Base-by-base conservation (phyloP, 1,139 yeast species). In the Yamadazyma triangularis region DNA sequence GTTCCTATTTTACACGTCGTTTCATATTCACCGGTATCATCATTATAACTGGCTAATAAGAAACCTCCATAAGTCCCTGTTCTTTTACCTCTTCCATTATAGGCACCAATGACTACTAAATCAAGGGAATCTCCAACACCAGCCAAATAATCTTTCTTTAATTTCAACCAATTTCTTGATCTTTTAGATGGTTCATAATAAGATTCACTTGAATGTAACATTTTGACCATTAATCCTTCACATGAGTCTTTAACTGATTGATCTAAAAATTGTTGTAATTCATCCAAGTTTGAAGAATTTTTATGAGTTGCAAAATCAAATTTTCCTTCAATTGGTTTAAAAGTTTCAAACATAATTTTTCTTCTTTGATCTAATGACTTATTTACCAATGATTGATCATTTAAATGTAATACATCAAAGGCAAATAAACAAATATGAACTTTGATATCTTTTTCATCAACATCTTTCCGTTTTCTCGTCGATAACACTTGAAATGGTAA, bases 1-100 rank as follows among this genome's bases (percentile, higher is more conserved):
- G 99, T 93, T 26, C 98, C 98, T 34, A 93, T 89, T 55, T 93
- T 91, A 61, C 98, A 91, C 26, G 95, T 83, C 0, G 96, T 85
- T 53, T 91, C 98, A 50, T 77, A 87, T 47, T 88, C 96, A 14
- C 94, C 97, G 0, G 87, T 74, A 39, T 89, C 96, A 31, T 78
- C 77, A 50, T 91, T 89, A 53, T 87, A 89, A 24, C 93, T 80
- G 0, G 96, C 98, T 33, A 93, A 65, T 24, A 91, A 59, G 50
- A 87, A 91, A 3, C 97, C 98, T 31, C 99, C 99, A 54, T 89
- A 91, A 35, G 82, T 72, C 15, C 95, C 96, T 0, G 97, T 88
- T 49, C 99, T 73, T 56, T 91, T 93, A 28, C 99, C 99, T 40
- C 78, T 78, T 11, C 99, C 99, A 44, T 77, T 75, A 53, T 87